Base-by-base conservation (phyloP, 2,329 filamentous ascomycete genomes). In the Zasmidium cellare region DNA sequence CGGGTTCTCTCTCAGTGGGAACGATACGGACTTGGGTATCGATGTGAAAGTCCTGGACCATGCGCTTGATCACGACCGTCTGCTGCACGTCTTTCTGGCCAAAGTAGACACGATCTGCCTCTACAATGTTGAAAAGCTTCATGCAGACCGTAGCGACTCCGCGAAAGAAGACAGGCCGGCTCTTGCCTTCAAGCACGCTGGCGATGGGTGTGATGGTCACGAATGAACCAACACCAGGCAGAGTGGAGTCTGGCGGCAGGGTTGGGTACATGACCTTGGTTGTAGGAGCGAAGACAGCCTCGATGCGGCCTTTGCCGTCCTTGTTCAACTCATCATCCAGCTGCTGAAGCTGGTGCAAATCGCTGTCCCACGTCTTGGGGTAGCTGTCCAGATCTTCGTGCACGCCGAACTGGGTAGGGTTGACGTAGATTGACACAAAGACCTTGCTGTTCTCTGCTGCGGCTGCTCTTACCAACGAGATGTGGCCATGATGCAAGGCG, bases 11-110 rank as follows among this genome's bases (percentile, higher is more conserved):
- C 57, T 85, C 80, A 0, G 94, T 99, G 0, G 85, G 80, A 5
- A 87, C 85, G 54, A 97, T 82, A 28, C 87, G 82, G 9, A 97
- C 85, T 20, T 89, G 79, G 2, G 86, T 89, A 41, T 90, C 85
- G 44, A 97, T 75, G 72, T 92, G 86, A 65, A 99, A 92, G 74
- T 99, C 94, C 65, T 86, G 82, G 28, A 97, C 89, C 84, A 99
- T 87, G 46, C 89, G 86, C 69, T 85, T 87, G 69, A 99, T 90
- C 11, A 99, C 84, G 18, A 96, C 90, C 0, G 92, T 96, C 77
- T 99, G 94, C 79, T 99, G 94, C 19, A 97, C 86, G 74, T 99
- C 94, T 77, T 99, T 99, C 75, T 97, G 94, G 3, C 94, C 94
- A 78, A 99, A 97, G 77, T 96, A 94, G 3, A 91, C 90, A 46